Conservation (phyloP, 768 basidiomycete species). For the Russula vinacea region DNA sequence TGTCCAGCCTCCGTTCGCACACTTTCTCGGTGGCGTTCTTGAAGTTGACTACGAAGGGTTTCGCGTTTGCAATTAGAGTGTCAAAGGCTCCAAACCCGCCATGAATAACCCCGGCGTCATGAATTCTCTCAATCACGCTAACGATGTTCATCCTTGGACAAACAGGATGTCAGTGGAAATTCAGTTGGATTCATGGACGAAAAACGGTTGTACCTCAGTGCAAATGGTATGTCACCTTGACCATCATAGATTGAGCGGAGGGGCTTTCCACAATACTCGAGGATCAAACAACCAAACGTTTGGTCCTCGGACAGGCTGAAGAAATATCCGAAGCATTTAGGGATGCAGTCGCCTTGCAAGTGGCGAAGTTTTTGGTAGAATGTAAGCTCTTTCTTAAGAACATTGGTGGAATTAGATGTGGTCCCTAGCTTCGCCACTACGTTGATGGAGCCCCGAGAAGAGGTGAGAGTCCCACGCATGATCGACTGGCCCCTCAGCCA, state of each 20-base stretch:
- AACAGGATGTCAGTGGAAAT: not conserved
- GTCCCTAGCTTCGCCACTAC: conserved; percentile 20
- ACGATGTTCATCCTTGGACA: conserved; percentile 1
- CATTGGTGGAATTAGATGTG: not conserved
- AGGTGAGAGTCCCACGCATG: conserved; percentile 20
- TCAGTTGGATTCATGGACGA: not conserved
- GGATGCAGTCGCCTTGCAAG: conserved; percentile 18
- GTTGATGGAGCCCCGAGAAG: conserved; percentile 9
- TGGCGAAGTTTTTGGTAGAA: conserved; percentile 16
- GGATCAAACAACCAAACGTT: conserved; percentile 12
- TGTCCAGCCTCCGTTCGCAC: conserved; percentile 13
- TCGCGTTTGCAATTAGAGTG: conserved; percentile 3
- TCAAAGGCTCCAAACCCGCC: conserved; percentile 13
- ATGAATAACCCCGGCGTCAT: conserved; percentile 18
- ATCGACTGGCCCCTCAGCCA: conserved; percentile 23
- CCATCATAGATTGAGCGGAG: conserved; percentile 16
- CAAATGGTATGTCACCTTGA: conserved; percentile 8
- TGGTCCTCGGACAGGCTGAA: conserved; percentile 9
- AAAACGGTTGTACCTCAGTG: conserved; percentile 8
- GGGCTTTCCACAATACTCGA: conserved; percentile 20
- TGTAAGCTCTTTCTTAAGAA: conserved; percentile 16
- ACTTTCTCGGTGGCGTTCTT: conserved; percentile 13
- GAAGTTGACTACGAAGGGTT: conserved; percentile 22
- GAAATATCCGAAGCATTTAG: conserved; percentile 21
- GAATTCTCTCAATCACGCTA: conserved; percentile 4